phyloP scores from a whole-genome alignment of 202 grass and related monocot genomes.

The Saccharum hybrid region DNA sequence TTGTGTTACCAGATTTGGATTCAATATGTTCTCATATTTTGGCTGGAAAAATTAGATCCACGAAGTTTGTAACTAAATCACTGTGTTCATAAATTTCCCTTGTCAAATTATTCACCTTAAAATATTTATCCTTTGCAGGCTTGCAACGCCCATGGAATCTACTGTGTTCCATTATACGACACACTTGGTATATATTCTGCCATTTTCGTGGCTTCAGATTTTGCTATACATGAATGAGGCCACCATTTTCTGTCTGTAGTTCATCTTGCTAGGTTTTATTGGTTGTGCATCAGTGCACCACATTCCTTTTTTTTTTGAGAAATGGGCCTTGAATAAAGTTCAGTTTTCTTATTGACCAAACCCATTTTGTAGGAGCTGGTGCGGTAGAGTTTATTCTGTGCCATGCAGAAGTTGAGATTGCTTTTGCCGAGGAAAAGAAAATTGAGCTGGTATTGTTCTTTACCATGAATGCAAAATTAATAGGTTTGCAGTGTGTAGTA shows the following conservation, averaged over 20 bases:
- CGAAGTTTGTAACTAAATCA: background rate
- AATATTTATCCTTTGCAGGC: constrained; percentile 61
- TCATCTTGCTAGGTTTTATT: constrained; percentile 2
- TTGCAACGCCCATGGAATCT: constrained; percentile 94
- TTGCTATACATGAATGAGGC: constrained; percentile 16
- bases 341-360: constrained; percentile 41
- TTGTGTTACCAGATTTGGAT: constrained; percentile 22
- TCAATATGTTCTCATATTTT: constrained; percentile 33
- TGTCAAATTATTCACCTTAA: constrained; percentile 36
- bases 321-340: constrained; percentile 17
- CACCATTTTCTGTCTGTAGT: constrained; percentile 23
- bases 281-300: constrained; percentile 1
- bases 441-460: constrained; percentile 62
- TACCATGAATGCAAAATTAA: constrained; percentile 30
- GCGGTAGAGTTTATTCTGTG: constrained; percentile 96
- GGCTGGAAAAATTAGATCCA: background rate
- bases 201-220: constrained; percentile 20
- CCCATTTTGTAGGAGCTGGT: constrained; percentile 65
- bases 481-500: constrained; percentile 26
- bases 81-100: constrained; percentile 16
- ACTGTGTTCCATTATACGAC: constrained; percentile 93
- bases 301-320: constrained; percentile 4
- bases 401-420: constrained; percentile 95
- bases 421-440: constrained; percentile 92
- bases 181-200: constrained; percentile 78